Evolutionary conservation across 257 asterid species (phyloP).

Genomic region (Solanum raphanifolium): DNA sequence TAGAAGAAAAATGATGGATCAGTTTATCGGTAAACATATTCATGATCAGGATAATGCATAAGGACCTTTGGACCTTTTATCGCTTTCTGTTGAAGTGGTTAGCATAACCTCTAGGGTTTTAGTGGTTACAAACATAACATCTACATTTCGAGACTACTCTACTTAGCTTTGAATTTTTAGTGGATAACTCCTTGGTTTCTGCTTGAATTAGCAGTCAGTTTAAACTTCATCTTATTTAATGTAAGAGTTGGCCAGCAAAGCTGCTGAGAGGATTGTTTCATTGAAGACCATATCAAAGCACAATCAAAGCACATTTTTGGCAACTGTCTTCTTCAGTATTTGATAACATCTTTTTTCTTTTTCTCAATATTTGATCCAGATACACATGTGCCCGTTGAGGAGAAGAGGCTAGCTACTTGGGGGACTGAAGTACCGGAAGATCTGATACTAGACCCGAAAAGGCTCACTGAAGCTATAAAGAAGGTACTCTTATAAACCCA

Average conservation of each 20-base stretch:
- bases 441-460: conserved; percentile 59
- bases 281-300: not conserved
- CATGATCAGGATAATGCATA: not conserved
- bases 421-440: conserved; percentile 88
- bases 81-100: not conserved
- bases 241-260: conserved; percentile 84
- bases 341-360: not conserved
- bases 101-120: not conserved
- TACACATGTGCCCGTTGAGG: conserved; percentile 42
- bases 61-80: not conserved
- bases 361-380: conserved; percentile 21
- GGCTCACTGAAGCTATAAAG: conserved; percentile 52
- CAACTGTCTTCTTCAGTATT: not conserved
- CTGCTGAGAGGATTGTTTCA: conserved; percentile 40
- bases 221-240: conserved; percentile 72
- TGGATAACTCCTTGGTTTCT: not conserved
- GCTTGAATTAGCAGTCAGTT: conserved; percentile 76
- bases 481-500: conserved; percentile 34
- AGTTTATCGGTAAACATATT: not conserved
- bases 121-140: not conserved
- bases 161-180: not conserved
- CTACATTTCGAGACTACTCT: not conserved
- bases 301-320: not conserved
- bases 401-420: conserved; percentile 75
- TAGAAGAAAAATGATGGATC: not conserved